phyloP scores from a whole-genome alignment of 768 basidiomycete species.

The Serendipita indica region DNA sequence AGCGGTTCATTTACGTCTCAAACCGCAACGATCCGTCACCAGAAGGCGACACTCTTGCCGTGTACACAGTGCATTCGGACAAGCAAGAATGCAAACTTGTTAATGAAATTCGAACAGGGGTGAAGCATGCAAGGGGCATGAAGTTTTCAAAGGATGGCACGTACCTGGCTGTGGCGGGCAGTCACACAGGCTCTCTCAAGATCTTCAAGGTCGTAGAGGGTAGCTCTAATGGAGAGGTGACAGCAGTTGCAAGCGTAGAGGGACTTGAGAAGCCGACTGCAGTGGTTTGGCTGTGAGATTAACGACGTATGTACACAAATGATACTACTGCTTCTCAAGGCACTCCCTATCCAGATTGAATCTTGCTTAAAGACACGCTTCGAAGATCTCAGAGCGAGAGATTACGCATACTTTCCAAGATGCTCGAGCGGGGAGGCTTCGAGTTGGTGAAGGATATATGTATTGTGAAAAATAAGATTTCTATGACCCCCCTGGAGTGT shows the following conservation, averaged over 20 bases:
- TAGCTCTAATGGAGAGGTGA: slow-evolving; percentile 22
- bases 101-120: slow-evolving; percentile 49
- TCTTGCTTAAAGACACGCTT: too few relatives aligned
- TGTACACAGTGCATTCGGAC: slow-evolving; percentile 34
- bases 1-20: slow-evolving; percentile 50
- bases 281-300: slow-evolving; percentile 14
- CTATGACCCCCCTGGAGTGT: too few relatives aligned
- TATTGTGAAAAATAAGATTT: too few relatives aligned
- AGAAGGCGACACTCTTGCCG: slow-evolving; percentile 56
- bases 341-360: too few relatives aligned
- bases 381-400: too few relatives aligned
- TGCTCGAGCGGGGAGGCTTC: too few relatives aligned
- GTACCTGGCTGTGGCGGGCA: slow-evolving; percentile 54
- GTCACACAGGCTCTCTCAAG: slow-evolving; percentile 48
- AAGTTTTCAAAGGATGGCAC: slow-evolving; percentile 35
- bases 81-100: slow-evolving; percentile 31
- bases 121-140: slow-evolving; percentile 58
- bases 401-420: too few relatives aligned
- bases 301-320: neutral
- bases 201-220: slow-evolving; percentile 51
- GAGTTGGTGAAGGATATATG: too few relatives aligned
- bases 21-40: slow-evolving; percentile 60
- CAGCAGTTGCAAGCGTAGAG: slow-evolving; percentile 14
- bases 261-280: slow-evolving; percentile 15
- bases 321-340: too few relatives aligned